These are phyloP conservation scores for Nephelium lappaceum DNA, from an alignment of 345 rosid genomes.

Conservation along the genomic window DNA sequence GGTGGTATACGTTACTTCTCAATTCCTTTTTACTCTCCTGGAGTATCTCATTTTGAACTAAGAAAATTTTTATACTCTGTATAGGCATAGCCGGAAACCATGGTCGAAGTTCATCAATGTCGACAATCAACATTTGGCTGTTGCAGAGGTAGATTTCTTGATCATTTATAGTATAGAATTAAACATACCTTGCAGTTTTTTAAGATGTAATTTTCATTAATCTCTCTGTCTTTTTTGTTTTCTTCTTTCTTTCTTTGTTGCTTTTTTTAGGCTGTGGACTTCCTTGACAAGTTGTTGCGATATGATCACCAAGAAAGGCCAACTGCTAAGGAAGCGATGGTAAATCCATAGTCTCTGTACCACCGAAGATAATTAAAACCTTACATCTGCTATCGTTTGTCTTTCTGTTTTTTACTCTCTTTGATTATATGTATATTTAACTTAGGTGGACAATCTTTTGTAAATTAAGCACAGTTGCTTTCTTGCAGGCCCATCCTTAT, in stretches of 20 bases:
- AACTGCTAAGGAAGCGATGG: slow-evolving; percentile 99
- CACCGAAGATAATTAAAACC: background rate
- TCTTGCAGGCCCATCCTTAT: slow-evolving; percentile 84
- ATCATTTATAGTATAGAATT: background rate
- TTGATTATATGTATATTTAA: background rate
- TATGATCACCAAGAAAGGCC: slow-evolving; percentile 99
- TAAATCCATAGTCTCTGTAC: slow-evolving; percentile 23
- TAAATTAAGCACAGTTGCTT: background rate
- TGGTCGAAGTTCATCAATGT: slow-evolving; percentile 86
- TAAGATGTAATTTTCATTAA: background rate
- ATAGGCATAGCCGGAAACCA: slow-evolving; percentile 91
- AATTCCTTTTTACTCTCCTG: background rate
- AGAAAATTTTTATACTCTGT: slow-evolving; percentile 3
- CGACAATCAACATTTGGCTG: slow-evolving; percentile 90
- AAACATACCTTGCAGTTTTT: background rate
- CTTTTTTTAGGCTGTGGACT: slow-evolving; percentile 74
- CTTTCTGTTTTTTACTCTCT: background rate
- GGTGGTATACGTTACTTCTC: background rate
- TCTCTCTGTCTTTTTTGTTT: background rate
- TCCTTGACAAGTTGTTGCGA: slow-evolving; percentile 89
- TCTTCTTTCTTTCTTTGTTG: background rate
- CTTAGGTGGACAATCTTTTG: background rate
- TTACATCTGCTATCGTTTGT: background rate
- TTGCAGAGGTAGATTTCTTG: slow-evolving; percentile 70
- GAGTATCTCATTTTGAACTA: slow-evolving; percentile 7